Evolutionary conservation across 163 green algal species (phyloP).

Genomic region (Coccomyxa subellipsoidea): DNA sequence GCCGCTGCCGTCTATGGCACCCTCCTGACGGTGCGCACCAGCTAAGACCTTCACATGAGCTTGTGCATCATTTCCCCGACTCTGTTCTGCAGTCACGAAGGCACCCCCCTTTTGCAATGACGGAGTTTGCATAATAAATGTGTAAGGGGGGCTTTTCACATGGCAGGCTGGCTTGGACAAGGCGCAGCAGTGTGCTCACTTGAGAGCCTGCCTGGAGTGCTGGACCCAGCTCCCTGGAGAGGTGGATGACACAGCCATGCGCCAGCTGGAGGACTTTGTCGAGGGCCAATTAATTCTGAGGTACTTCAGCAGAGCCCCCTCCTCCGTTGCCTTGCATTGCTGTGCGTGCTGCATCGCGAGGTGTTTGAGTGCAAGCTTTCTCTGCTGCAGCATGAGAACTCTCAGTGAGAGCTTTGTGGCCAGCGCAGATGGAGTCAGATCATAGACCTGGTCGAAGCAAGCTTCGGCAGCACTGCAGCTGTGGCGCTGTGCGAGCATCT

Average conservation of each 20-base stretch:
- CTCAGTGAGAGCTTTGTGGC: too few relatives aligned
- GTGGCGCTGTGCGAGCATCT: background rate
- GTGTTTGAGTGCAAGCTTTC: background rate
- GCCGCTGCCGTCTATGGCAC: slow-evolving; percentile 32
- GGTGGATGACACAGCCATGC: background rate
- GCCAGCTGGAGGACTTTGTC: background rate
- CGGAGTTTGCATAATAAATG: too few relatives aligned
- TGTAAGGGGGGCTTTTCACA: background rate
- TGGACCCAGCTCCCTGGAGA: background rate
- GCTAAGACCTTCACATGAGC: background rate
- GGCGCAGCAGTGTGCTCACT: slow-evolving; percentile 14
- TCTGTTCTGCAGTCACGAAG: too few relatives aligned
- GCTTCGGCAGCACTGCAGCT: background rate
- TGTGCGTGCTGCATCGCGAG: background rate
- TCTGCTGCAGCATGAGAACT: too few relatives aligned
- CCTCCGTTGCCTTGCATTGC: background rate
- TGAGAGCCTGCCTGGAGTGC: background rate
- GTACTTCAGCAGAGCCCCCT: background rate
- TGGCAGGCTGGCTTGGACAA: slow-evolving; percentile 11
- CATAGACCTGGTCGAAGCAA: background rate
- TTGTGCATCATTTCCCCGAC: too few relatives aligned
- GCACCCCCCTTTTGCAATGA: too few relatives aligned
- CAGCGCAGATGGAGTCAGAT: background rate
- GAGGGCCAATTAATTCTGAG: background rate
- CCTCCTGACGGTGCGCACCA: slow-evolving; percentile 19